Evolutionary conservation across 768 basidiomycete species (phyloP).

Genomic region (Agaricus sinodeliciosus): DNA sequence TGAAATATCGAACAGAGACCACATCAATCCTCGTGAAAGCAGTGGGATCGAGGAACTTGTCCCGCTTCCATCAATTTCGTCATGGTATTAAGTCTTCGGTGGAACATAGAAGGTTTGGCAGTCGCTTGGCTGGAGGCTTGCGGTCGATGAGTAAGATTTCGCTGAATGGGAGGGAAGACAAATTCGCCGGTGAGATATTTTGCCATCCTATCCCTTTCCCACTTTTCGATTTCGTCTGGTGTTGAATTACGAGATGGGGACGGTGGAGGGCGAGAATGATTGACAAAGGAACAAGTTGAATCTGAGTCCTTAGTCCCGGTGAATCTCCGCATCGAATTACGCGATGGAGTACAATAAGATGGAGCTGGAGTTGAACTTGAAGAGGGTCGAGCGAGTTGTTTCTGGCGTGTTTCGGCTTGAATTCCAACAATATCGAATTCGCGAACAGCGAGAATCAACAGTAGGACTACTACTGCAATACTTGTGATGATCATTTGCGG

Average conservation of each 20-base stretch:
- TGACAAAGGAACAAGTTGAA: background rate
- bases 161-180: constrained; percentile 34
- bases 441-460: constrained; percentile 34
- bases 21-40: constrained; percentile 20
- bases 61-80: constrained; percentile 26
- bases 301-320: background rate
- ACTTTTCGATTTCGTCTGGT: constrained; percentile 28
- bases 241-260: constrained; percentile 22
- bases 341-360: constrained; percentile 10
- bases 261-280: constrained; percentile 20
- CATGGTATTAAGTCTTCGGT: constrained; percentile 27
- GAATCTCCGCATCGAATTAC: background rate
- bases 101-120: constrained; percentile 13
- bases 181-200: constrained; percentile 34
- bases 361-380: constrained; percentile 8
- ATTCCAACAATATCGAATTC: constrained; percentile 26
- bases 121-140: constrained; percentile 1
- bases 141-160: background rate
- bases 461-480: constrained; percentile 32
- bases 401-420: background rate
- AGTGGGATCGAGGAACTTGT: constrained; percentile 20
- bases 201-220: constrained; percentile 28
- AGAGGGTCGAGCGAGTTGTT: background rate
- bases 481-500: constrained; percentile 49
- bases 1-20: background rate